Conservation (phyloP, 768 basidiomycete species). For the Leccinum barrowsii region DNA sequence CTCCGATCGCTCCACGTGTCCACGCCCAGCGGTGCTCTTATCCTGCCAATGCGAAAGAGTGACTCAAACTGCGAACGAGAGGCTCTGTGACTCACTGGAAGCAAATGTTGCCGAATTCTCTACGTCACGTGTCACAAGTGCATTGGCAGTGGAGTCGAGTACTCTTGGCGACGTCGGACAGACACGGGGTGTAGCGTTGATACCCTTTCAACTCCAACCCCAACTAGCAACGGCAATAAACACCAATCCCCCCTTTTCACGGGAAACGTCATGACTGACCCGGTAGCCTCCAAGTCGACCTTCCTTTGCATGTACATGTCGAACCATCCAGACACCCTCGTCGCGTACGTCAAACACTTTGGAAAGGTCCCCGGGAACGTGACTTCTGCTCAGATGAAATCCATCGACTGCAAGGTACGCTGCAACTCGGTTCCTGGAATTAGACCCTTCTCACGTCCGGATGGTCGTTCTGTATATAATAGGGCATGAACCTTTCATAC, state of each 20-base stretch:
- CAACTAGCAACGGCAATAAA: not conserved
- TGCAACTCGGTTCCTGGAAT: conserved; percentile 22
- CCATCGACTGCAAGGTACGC: conserved; percentile 59
- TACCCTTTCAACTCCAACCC: too few relatives aligned
- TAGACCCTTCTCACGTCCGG: not conserved
- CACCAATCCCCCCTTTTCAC: not conserved
- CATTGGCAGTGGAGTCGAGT: too few relatives aligned
- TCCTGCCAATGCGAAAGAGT: too few relatives aligned
- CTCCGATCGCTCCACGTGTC: not conserved
- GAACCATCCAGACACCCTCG: conserved; percentile 77
- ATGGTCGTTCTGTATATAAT: not conserved
- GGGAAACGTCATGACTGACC: conserved; percentile 50
- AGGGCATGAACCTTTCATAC: conserved; percentile 74
- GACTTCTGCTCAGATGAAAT: conserved; percentile 63
- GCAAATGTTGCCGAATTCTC: too few relatives aligned
- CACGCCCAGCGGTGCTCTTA: too few relatives aligned
- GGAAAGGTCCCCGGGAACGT: conserved; percentile 58
- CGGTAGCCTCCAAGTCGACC: conserved; percentile 69
- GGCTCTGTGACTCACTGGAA: too few relatives aligned
- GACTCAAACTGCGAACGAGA: too few relatives aligned
- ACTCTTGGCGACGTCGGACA: too few relatives aligned
- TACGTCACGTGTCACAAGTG: too few relatives aligned
- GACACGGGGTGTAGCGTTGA: too few relatives aligned
- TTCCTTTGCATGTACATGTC: conserved; percentile 87
- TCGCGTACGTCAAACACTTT: conserved; percentile 78